Conservation (phyloP, 2,329 filamentous ascomycete genomes). For the Penicillium janthinellum region DNA sequence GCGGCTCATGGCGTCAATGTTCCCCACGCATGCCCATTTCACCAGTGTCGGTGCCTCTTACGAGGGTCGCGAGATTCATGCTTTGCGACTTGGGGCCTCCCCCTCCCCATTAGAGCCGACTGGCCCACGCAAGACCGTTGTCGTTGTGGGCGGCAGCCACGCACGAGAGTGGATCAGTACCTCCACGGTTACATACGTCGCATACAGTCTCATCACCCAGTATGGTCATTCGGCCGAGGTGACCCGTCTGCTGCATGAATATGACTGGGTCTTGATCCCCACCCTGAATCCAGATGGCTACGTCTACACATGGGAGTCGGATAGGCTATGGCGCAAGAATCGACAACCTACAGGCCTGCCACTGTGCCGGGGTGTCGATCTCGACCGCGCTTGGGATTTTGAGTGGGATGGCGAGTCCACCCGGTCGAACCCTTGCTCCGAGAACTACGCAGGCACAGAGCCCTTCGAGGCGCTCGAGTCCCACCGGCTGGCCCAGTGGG, state of each 20-base stretch:
- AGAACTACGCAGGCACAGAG: conserved; percentile 80
- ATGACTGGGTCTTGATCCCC: conserved; percentile 86
- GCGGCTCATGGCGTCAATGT: conserved; percentile 85
- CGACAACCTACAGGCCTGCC: conserved; percentile 75
- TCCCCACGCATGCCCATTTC: conserved; percentile 74
- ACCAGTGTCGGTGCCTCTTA: conserved; percentile 80
- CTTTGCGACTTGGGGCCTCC: conserved; percentile 71
- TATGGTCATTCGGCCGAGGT: conserved; percentile 73
- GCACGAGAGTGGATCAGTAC: conserved; percentile 96
- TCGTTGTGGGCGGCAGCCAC: conserved; percentile 84
- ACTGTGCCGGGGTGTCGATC: conserved; percentile 84
- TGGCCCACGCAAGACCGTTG: conserved; percentile 69
- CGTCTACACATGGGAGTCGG: conserved; percentile 87
- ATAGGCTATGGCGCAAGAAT: conserved; percentile 94
- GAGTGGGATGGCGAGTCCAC: conserved; percentile 73
- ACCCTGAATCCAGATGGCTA: conserved; percentile 93
- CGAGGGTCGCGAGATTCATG: conserved; percentile 84
- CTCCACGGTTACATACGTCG: conserved; percentile 86
- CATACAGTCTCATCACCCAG: conserved; percentile 81
- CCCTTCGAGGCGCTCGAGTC: conserved; percentile 86
- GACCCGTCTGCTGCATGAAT: conserved; percentile 76
- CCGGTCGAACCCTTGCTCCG: conserved; percentile 80
- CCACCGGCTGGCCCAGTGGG: conserved; percentile 75
- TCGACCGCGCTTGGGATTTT: conserved; percentile 84
- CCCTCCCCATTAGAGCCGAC: conserved; percentile 49